phyloP scores from a whole-genome alignment of 2,329 filamentous ascomycete species.

The Epichloe gansuensis region DNA sequence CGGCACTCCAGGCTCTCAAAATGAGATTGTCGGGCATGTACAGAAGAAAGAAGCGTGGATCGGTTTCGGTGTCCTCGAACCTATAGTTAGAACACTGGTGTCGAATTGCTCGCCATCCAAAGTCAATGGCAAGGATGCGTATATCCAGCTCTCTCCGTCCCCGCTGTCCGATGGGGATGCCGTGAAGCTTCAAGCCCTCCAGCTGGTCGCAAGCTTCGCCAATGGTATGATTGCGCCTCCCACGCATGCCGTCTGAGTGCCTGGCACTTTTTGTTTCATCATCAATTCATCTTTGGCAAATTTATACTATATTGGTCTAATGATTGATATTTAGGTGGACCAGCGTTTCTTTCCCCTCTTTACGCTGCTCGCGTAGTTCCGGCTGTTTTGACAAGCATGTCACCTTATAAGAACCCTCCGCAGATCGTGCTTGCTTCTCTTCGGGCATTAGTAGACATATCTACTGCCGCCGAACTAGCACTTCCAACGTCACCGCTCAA shows the following conservation, averaged over 20 bases:
- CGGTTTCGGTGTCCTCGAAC: constrained; percentile 53
- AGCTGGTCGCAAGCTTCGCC: constrained; percentile 75
- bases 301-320: neutral
- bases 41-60: constrained; percentile 77
- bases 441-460: constrained; percentile 59
- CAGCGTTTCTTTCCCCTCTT: constrained; percentile 65
- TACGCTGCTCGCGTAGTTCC: constrained; percentile 55
- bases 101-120: constrained; percentile 20
- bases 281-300: neutral
- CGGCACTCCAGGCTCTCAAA: constrained; percentile 66
- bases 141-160: constrained; percentile 20
- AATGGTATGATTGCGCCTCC: constrained; percentile 45
- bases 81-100: constrained; percentile 37
- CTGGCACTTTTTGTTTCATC: neutral
- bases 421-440: constrained; percentile 63
- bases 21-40: constrained; percentile 78
- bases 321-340: constrained; percentile 53
- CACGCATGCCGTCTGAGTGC: neutral
- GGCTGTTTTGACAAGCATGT: constrained; percentile 58
- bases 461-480: constrained; percentile 49
- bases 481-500: constrained; percentile 36
- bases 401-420: constrained; percentile 49
- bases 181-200: constrained; percentile 63
- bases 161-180: constrained; percentile 50
- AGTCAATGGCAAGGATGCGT: constrained; percentile 27